Percentiles rank a stretch among this genome's conserved stretches.
phyloP scores from a whole-genome alignment of 495 filamentous ascomycete species.

The Penicillium mononematosum region DNA sequence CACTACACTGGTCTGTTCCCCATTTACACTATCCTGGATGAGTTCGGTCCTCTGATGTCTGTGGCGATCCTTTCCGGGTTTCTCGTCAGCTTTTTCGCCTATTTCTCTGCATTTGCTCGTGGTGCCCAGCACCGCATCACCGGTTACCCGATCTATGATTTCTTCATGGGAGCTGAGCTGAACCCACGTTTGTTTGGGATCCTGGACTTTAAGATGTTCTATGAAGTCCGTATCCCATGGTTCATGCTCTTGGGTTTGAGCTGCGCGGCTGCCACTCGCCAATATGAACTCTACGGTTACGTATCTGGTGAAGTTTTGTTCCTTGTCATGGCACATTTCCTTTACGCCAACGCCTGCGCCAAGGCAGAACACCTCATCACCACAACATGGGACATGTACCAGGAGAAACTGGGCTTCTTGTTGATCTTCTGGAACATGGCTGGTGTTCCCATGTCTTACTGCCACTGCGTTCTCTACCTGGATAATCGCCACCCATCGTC shows the following conservation, averaged over 20 bases:
- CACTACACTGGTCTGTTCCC: constrained; percentile 72
- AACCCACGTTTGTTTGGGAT: constrained; percentile 81
- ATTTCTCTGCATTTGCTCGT: constrained; percentile 65
- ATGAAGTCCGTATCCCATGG: constrained; percentile 94
- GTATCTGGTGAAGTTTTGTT: constrained; percentile 83
- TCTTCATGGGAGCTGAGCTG: constrained; percentile 98
- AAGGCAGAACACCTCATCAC: constrained; percentile 95
- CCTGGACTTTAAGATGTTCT: constrained; percentile 98
- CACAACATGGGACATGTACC: constrained; percentile 86
- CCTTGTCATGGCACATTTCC: constrained; percentile 83
- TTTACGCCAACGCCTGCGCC: constrained; percentile 90
- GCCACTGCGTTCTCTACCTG: constrained; percentile 90
- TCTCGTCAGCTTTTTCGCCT: constrained; percentile 70
- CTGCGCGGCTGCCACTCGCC: constrained; percentile 72
- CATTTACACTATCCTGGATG: constrained; percentile 80
- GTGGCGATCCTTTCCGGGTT: constrained; percentile 87
- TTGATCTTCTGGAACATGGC: constrained; percentile 99
- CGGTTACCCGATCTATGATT: constrained; percentile 89
- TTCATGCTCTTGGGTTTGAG: constrained; percentile 82
- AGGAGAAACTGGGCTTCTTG: constrained; percentile 99
- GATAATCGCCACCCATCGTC: constrained; percentile 76
- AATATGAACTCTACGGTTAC: constrained; percentile 84
- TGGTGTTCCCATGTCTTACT: constrained; percentile 92
- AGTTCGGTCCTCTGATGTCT: constrained; percentile 83
- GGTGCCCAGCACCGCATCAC: constrained; percentile 71